Evolutionary conservation across 169 alveolate species (phyloP).

Genomic region (Plasmodium vivax): DNA sequence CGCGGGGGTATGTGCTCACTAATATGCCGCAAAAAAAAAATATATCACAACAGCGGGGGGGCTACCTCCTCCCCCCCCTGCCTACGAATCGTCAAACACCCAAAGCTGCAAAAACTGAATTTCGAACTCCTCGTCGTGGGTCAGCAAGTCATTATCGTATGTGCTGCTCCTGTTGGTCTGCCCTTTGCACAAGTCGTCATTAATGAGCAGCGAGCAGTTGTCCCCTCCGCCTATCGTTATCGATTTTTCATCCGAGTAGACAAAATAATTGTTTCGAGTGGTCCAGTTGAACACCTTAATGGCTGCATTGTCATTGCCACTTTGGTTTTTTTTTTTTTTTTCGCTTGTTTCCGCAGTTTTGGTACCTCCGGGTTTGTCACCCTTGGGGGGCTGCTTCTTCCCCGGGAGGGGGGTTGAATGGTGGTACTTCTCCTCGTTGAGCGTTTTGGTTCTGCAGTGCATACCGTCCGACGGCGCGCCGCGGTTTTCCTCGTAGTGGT

Average conservation of each 20-base stretch:
- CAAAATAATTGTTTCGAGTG: slow-evolving; percentile 79
- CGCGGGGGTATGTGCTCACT: not conserved
- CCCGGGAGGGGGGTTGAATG: not conserved
- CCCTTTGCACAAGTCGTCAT: slow-evolving; percentile 82
- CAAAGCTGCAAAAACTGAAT: slow-evolving; percentile 72
- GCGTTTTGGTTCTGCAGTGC: not conserved
- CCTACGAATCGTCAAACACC: slow-evolving; percentile 67
- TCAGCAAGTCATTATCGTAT: slow-evolving; percentile 76
- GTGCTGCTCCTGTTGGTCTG: slow-evolving; percentile 80
- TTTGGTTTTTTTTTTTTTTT: not conserved
- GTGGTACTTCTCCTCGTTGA: not conserved
- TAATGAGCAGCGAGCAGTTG: slow-evolving; percentile 80
- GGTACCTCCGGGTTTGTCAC: not conserved
- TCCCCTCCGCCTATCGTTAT: slow-evolving; percentile 88
- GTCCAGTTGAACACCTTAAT: slow-evolving; percentile 85
- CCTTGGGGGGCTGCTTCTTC: not conserved
- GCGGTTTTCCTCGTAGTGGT: not conserved
- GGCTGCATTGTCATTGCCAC: not conserved
- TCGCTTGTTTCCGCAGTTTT: not conserved
- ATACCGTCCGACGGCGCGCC: not conserved
- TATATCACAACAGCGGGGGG: not conserved
- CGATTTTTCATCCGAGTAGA: slow-evolving; percentile 80
- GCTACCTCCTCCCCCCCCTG: not conserved
- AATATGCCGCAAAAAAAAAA: not conserved
- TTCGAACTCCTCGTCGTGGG: slow-evolving; percentile 72